Percentiles rank a stretch among this genome's conserved stretches.
These are phyloP conservation scores for Collybia sp. DNA, from an alignment of 768 basidiomycete genomes.

Conservation along the genomic window DNA sequence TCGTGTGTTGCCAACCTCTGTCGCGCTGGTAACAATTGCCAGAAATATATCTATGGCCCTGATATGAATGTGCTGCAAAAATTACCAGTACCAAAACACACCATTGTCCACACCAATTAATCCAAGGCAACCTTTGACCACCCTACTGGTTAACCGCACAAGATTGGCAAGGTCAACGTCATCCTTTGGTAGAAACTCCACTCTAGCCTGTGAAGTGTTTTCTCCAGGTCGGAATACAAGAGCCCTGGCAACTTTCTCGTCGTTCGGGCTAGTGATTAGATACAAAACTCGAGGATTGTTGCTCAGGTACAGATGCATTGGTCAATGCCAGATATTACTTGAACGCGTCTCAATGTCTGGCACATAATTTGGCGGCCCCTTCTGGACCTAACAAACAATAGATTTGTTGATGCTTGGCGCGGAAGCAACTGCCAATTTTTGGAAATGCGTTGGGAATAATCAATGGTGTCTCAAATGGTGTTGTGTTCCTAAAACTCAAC, in stretches of 20 bases:
- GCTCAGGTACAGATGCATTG: slow-evolving; percentile 76
- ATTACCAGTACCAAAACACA: slow-evolving; percentile 20
- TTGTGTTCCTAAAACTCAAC: too few species aligned
- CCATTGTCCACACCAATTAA: slow-evolving; percentile 72
- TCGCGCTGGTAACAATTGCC: slow-evolving; percentile 72
- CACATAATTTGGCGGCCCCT: too few species aligned
- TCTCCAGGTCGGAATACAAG: slow-evolving; percentile 71
- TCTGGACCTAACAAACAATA: too few species aligned
- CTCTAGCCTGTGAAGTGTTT: slow-evolving; percentile 61
- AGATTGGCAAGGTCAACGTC: slow-evolving; percentile 65
- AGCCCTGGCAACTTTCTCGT: slow-evolving; percentile 56
- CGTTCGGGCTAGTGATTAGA: slow-evolving; percentile 65
- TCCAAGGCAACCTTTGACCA: slow-evolving; percentile 82
- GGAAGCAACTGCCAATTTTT: too few species aligned
- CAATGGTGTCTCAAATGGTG: too few species aligned
- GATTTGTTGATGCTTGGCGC: too few species aligned
- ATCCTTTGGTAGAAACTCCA: slow-evolving; percentile 77
- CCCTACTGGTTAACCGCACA: slow-evolving; percentile 63
- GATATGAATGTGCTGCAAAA: slow-evolving; percentile 1
- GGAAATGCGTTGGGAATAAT: too few species aligned
- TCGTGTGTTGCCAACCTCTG: slow-evolving; percentile 68
- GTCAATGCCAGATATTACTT: too few species aligned
- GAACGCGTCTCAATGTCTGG: neutral
- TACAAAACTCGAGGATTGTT: slow-evolving; percentile 67
- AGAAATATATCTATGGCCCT: slow-evolving; percentile 73